Evolutionary conservation across 2,329 filamentous ascomycete species (phyloP).

Genomic region (Diaporthe helianthi): DNA sequence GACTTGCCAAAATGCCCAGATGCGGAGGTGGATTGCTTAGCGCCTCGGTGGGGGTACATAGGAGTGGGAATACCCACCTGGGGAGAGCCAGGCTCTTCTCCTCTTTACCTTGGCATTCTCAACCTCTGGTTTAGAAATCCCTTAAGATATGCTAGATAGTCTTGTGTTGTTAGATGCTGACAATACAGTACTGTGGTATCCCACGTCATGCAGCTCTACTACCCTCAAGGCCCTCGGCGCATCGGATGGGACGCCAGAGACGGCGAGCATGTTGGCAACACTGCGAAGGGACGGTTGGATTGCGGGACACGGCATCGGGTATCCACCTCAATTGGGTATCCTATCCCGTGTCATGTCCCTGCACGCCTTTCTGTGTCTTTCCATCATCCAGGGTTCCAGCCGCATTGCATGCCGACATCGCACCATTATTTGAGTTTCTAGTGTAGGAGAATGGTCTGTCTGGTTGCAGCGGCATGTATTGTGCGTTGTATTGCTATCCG

Average conservation of each 20-base stretch:
- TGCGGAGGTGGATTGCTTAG: conserved; percentile 22
- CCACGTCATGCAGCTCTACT: conserved; percentile 14
- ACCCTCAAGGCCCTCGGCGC: conserved; percentile 6
- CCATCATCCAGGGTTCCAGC: not conserved
- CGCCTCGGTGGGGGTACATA: not conserved
- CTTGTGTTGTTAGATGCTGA: not conserved
- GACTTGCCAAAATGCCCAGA: conserved; percentile 14
- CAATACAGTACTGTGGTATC: not conserved
- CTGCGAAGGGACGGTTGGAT: not conserved
- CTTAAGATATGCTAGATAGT: too few species aligned
- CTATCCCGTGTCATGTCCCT: conserved; percentile 6
- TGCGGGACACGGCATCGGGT: conserved; percentile 26
- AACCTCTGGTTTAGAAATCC: conserved; percentile 5
- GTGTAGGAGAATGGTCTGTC: too few species aligned
- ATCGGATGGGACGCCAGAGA: not conserved
- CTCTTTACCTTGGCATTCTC: conserved; percentile 1
- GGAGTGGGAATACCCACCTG: not conserved
- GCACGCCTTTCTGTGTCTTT: not conserved
- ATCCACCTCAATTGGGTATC: not conserved
- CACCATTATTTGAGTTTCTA: conserved; percentile 6
- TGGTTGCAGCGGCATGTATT: not conserved
- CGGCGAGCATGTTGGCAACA: not conserved
- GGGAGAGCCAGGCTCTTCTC: not conserved
- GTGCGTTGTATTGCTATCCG: not conserved
- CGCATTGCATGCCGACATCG: not conserved